Evolutionary conservation across 768 basidiomycete species (phyloP).

Genomic region (Suillus fuscotomentosus): DNA sequence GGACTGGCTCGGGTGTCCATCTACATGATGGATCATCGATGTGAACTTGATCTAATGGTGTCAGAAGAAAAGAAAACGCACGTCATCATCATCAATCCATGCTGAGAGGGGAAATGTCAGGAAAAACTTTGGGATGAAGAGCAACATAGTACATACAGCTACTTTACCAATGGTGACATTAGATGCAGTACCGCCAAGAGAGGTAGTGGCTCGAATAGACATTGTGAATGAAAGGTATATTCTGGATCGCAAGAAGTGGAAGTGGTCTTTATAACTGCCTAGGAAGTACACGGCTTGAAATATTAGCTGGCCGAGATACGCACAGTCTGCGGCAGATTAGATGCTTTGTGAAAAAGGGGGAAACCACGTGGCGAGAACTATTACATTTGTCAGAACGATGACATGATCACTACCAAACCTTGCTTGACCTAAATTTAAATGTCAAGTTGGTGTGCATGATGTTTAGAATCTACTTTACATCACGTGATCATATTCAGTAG

Average conservation of each 20-base stretch:
- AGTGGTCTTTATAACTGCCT: neutral
- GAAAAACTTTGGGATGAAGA: neutral
- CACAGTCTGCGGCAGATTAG: neutral
- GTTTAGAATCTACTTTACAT: too few relatives aligned
- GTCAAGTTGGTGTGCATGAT: too few relatives aligned
- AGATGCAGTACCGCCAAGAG: slow-evolving; percentile 26
- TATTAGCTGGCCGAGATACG: neutral
- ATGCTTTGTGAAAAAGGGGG: too few relatives aligned
- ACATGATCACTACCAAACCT: too few relatives aligned
- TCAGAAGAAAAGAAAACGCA: slow-evolving; percentile 19
- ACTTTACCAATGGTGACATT: neutral
- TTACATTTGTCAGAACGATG: too few relatives aligned
- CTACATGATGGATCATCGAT: slow-evolving; percentile 14
- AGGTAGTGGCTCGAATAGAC: slow-evolving; percentile 26
- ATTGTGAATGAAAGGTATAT: slow-evolving; percentile 13
- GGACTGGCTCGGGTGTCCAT: slow-evolving; percentile 43
- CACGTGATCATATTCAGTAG: too few relatives aligned
- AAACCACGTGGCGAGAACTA: too few relatives aligned
- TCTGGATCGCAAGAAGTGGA: neutral
- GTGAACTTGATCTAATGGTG: neutral
- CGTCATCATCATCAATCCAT: slow-evolving; percentile 59
- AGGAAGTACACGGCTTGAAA: neutral
- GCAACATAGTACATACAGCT: neutral
- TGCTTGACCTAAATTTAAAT: too few relatives aligned
- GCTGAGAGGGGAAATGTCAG: slow-evolving; percentile 12